These are phyloP conservation scores for Xerocomus cyaneibrunnescens DNA, from an alignment of 1,284 basidiomycete species.

Conservation along the genomic window DNA sequence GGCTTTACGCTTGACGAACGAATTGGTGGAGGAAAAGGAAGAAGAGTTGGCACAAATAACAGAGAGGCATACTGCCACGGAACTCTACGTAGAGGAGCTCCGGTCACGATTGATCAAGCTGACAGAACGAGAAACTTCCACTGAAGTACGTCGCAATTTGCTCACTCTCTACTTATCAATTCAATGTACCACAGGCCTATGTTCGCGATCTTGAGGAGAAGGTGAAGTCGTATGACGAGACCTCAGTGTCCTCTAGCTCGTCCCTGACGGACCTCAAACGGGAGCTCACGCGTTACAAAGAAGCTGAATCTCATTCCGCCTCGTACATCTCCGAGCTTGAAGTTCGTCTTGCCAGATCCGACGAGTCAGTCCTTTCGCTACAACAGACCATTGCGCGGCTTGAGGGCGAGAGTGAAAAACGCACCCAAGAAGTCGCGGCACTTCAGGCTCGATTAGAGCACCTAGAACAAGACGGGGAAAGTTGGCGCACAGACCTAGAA, in stretches of 20 bases:
- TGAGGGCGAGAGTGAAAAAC: constrained; percentile 72
- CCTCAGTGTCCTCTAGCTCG: constrained; percentile 70
- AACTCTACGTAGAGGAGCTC: constrained; percentile 86
- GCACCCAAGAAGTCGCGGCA: constrained; percentile 65
- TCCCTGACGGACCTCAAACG: constrained; percentile 81
- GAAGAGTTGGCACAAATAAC: constrained; percentile 66
- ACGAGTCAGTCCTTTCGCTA: constrained; percentile 71
- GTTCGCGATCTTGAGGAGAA: constrained; percentile 91
- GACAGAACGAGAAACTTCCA: constrained; percentile 84
- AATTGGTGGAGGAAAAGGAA: constrained; percentile 89
- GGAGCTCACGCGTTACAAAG: constrained; percentile 78
- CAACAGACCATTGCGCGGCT: constrained; percentile 73
- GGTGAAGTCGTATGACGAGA: constrained; percentile 81
- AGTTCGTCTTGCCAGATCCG: constrained; percentile 73
- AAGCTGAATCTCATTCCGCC: constrained; percentile 68
- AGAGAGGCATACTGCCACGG: constrained; percentile 74
- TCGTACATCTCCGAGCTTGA: constrained; percentile 93
- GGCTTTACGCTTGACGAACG: constrained; percentile 87
- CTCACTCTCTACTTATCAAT: constrained; percentile 12
- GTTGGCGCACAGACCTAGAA: constrained; percentile 80
- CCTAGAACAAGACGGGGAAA: constrained; percentile 68
- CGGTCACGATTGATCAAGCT: constrained; percentile 79
- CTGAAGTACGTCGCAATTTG: constrained; percentile 60
- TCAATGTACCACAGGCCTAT: constrained; percentile 60
- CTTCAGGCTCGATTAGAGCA: constrained; percentile 74